Base-by-base conservation (phyloP, 108 stramenopile species). In the Fistulifera pelliculosa region DNA sequence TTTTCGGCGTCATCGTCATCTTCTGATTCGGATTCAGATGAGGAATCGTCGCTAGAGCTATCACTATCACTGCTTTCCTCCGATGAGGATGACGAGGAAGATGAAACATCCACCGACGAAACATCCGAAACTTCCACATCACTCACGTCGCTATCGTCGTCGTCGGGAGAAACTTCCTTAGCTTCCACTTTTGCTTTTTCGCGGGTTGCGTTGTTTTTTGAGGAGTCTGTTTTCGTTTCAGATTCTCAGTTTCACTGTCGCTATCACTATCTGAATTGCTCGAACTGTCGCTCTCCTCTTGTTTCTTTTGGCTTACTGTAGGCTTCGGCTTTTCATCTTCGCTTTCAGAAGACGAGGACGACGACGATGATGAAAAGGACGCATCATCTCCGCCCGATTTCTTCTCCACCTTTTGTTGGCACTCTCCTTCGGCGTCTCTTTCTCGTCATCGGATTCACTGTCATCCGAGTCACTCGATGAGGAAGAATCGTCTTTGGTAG, bases 51-150 rank as follows among this genome's bases (percentile, higher is more conserved):
- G 11, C 44, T 45, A 21, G 19, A 19, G 28, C 41, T 49, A 41
- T 28, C 39, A 39, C 52, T 56, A 5, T 62, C 60, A 27, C 40
- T 50, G 21, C 50, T 52, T 38, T 56, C 58, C 11, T 59, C 56
- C 10, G 68, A 69, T 35, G 31, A 35, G 3, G 31, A 35, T 10
- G 47, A 38, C 15, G 63, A 65, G 6, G 78, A 73, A 16, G 62
- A 65, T 7, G 75, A 68, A n/a, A 55, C 55, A 12, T 61, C 57
- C 1, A 87, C 86, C 49, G 81, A 73, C 39, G 83, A 87, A 16
- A 92, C 90, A 70, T 85, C 85, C 16, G 86, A 92, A 13, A 92
- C 90, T 40, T 92, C 90, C 1, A 83, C 81, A 78, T 88, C 84
- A 45, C 82, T 84, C 24, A 92, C 90, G 66, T 92, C 86, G 25